Percentiles rank a stretch among this genome's conserved stretches.
Evolutionary conservation across 331 rosid genomes (phyloP).

Genomic region (Dryas integrifolia): DNA sequence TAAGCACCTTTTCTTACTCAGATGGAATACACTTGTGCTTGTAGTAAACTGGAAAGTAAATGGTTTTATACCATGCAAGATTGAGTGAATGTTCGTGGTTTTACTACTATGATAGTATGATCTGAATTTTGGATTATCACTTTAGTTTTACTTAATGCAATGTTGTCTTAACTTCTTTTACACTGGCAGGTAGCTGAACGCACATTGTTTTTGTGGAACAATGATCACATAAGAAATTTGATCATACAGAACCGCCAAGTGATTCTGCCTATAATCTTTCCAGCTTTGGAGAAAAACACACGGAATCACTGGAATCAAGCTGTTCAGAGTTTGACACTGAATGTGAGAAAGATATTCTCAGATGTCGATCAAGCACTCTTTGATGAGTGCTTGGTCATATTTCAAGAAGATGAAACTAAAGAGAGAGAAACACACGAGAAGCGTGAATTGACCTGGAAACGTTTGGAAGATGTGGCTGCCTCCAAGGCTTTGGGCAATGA

Average conservation of each 20-base stretch:
- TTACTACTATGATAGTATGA: neutral
- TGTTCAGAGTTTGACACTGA: slow-evolving; percentile 73
- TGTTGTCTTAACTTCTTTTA: neutral
- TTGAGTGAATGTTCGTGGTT: neutral
- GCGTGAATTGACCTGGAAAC: slow-evolving; percentile 57
- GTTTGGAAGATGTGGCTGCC: slow-evolving; percentile 60
- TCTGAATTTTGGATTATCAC: neutral
- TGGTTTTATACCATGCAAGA: neutral
- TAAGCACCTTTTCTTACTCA: neutral
- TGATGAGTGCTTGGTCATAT: slow-evolving; percentile 53
- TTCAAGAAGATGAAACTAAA: slow-evolving; percentile 61
- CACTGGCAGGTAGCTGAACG: slow-evolving; percentile 76
- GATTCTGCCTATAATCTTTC: slow-evolving; percentile 62
- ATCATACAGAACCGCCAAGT: slow-evolving; percentile 55
- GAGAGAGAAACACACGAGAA: slow-evolving; percentile 48
- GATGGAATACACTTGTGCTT: neutral
- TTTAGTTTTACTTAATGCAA: neutral
- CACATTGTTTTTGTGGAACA: slow-evolving; percentile 73
- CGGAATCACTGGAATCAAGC: slow-evolving; percentile 74
- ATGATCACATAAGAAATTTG: slow-evolving; percentile 69
- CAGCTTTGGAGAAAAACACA: slow-evolving; percentile 65
- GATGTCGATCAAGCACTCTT: slow-evolving; percentile 60
- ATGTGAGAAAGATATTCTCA: slow-evolving; percentile 64
- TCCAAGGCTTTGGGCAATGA: slow-evolving; percentile 52
- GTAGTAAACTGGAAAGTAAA: neutral